A percentile compares a stretch with the other conserved stretches of the same genome.
phyloP scores from a whole-genome alignment of 2,329 filamentous ascomycete genomes.

The Sclerotinia trifoliorum region DNA sequence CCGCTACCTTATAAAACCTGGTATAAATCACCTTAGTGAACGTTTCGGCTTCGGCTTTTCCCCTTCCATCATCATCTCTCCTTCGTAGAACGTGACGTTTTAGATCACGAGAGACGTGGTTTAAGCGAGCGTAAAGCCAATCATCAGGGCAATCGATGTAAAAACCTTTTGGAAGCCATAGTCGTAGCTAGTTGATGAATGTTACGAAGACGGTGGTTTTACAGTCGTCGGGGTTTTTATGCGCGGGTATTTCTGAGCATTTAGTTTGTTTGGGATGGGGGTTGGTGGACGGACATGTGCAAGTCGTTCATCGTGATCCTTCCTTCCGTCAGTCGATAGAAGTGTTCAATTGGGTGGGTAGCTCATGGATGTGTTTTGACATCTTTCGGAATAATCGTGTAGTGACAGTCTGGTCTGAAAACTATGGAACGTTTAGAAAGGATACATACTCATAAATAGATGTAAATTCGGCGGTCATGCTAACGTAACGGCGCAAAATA shows the following conservation, averaged over 20 bases:
- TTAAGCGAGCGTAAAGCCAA: not conserved
- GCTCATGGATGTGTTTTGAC: not conserved
- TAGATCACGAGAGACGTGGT: not conserved
- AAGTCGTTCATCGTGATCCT: conserved; percentile 1
- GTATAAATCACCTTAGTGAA: not conserved
- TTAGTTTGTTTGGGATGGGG: too few relatives aligned
- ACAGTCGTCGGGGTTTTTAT: not conserved
- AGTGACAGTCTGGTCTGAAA: not conserved
- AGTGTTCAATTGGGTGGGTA: not conserved
- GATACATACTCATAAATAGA: not conserved
- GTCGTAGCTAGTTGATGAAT: not conserved
- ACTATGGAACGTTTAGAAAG: too few relatives aligned
- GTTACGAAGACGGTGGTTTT: not conserved
- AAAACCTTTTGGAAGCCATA: not conserved
- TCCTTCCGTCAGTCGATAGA: not conserved
- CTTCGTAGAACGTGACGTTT: not conserved
- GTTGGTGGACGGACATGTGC: not conserved
- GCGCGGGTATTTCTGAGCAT: not conserved
- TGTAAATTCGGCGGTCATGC: not conserved
- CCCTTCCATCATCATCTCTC: not conserved
- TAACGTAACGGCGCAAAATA: not conserved
- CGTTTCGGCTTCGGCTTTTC: not conserved
- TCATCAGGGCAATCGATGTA: not conserved
- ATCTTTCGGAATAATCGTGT: not conserved
- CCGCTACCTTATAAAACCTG: not conserved